Base-by-base conservation (phyloP, 441 rosid species). In the Manihot esculenta region DNA sequence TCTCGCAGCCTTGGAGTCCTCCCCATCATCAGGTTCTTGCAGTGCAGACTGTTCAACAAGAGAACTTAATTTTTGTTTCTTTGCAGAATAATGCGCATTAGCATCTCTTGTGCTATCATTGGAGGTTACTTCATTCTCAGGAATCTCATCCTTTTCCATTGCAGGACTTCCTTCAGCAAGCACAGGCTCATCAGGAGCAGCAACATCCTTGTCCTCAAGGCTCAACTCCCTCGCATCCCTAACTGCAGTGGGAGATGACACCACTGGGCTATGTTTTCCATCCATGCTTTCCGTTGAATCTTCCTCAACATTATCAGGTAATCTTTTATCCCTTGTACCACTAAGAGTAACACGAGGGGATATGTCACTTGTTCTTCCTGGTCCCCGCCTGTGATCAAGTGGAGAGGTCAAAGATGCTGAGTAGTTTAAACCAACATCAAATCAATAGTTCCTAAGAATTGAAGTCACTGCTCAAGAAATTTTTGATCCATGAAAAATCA, bases 1-100 rank as follows among this genome's bases (percentile, higher is more conserved):
- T 85, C 97, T 91, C 66, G 93, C 97, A 63, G 91, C 89, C 81
- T 82, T 91, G 33, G 84, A 80, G 56, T 88, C 96, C 62, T 87
- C 97, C 48, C 77, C 90, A 58, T 84, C 92, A 70, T 89, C 94
- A 50, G 69, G 44, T 74, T 89, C 94, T 74, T 83, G 87, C 56
- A 70, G 74, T 60, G 63, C 81, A 68, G 77, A 68, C 57, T 71
- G 84, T 59, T 83, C 90, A 35, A 63, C 70, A 71, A 61, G 79
- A 76, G 90, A 86, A 74, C 56, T 78, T 72, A 59, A 18, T 59
- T 76, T 84, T 62, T 71, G 81, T 62, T 84, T 86, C 72, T 79
- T 82, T 64, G 57, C 9, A 47, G 82, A 66, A 59, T 62, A 75
- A 66, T 54, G 79, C 57, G 44, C 69, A 60, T 68, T 75, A 58